Evolutionary conservation across 129 eudicot genomes (phyloP).

Genomic region (Centaurea solstitialis): DNA sequence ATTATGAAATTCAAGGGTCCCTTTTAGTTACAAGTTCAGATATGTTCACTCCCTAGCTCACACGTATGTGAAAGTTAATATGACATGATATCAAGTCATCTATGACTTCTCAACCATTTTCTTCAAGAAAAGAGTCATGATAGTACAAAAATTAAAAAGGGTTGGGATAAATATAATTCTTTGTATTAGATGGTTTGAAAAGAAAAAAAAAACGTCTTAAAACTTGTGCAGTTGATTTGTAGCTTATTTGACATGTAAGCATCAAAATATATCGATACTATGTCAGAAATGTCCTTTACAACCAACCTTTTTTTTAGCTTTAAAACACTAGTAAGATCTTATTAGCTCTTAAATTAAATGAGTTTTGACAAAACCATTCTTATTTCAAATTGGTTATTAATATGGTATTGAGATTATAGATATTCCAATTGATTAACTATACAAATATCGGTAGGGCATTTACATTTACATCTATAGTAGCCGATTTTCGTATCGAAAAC

Average conservation of each 20-base stretch:
- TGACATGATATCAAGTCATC: not conserved
- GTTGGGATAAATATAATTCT: not conserved
- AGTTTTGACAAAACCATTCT: too few species aligned
- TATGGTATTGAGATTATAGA: too few species aligned
- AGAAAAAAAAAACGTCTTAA: not conserved
- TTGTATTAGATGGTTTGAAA: not conserved
- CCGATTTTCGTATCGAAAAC: not conserved
- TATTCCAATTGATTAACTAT: not conserved
- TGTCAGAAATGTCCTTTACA: not conserved
- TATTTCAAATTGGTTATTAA: not conserved
- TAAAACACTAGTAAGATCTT: not conserved
- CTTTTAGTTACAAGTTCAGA: not conserved
- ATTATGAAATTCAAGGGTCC: too few species aligned
- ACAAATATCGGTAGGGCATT: too few species aligned
- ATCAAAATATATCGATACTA: not conserved
- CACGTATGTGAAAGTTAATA: not conserved
- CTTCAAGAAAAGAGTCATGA: too few species aligned
- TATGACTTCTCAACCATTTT: not conserved
- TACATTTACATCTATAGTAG: too few species aligned
- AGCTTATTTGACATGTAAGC: not conserved
- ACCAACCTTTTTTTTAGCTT: not conserved
- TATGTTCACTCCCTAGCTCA: not conserved
- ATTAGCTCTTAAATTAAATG: too few species aligned
- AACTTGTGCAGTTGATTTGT: not conserved
- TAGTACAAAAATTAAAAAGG: too few species aligned